Percentiles rank a stretch among this genome's conserved stretches.
phyloP scores from a whole-genome alignment of 192 early-diverging fungal species.

The Jimgerdemannia lactiflua region DNA sequence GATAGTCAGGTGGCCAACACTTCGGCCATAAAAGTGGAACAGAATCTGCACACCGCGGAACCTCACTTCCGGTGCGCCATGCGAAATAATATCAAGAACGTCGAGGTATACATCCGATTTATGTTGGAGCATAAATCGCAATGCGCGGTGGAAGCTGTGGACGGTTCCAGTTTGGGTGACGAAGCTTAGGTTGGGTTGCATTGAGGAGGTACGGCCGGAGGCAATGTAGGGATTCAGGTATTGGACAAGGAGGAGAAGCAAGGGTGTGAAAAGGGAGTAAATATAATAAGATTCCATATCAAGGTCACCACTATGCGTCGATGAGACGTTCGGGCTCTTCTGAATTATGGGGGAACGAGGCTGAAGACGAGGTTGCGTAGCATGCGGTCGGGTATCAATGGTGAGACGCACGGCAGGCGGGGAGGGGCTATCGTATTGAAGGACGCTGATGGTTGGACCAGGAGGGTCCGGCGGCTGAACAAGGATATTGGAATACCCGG shows the following conservation, averaged over 20 bases:
- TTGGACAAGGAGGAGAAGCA: constrained; percentile 46
- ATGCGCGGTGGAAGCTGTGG: constrained; percentile 42
- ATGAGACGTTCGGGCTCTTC: constrained; percentile 17
- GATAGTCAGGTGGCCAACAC: constrained; percentile 41
- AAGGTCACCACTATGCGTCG: constrained; percentile 20
- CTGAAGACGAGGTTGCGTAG: constrained; percentile 28
- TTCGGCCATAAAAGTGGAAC: constrained; percentile 38
- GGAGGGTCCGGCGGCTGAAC: constrained; percentile 15
- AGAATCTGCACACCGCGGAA: constrained; percentile 35
- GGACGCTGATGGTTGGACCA: background rate
- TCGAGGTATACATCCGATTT: constrained; percentile 51
- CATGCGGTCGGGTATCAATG: constrained; percentile 11
- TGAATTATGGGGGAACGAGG: constrained; percentile 9
- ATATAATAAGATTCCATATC: constrained; percentile 37
- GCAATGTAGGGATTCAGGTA: constrained; percentile 35
- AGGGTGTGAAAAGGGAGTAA: constrained; percentile 46
- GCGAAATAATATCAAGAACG: constrained; percentile 48
- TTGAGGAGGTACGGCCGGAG: constrained; percentile 1
- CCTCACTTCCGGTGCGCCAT: constrained; percentile 26
- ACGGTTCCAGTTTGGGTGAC: constrained; percentile 26
- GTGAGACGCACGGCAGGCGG: constrained; percentile 8
- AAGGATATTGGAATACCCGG: constrained; percentile 8
- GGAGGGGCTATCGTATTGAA: background rate
- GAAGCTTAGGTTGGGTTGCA: constrained; percentile 7
- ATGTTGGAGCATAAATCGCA: constrained; percentile 38